Percentiles rank a stretch among this genome's conserved stretches.
Evolutionary conservation across 75 land plant species (phyloP).

Genomic region (Picea glauca): DNA sequence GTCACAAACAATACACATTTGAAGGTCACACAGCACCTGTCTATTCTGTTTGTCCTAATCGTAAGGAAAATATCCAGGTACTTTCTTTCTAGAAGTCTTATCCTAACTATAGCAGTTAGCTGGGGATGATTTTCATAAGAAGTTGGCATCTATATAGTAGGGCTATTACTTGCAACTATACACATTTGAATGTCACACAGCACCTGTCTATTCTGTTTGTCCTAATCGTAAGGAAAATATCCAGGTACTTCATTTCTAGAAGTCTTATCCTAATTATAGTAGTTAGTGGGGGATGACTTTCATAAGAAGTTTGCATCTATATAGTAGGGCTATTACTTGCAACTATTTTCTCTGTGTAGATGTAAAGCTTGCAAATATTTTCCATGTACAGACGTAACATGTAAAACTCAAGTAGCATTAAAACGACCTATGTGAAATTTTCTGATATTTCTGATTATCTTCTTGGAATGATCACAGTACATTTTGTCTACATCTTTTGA

Average conservation of each 20-base stretch:
- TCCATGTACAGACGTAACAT: no score
- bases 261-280: background rate
- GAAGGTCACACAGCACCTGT: conserved; percentile 42
- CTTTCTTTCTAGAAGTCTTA: background rate
- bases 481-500: conserved; percentile 92
- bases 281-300: no score
- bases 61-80: conserved; percentile 39
- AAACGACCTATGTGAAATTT: no score
- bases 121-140: no score
- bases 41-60: conserved; percentile 38
- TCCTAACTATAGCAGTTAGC: background rate
- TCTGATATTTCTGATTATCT: background rate
- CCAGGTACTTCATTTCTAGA: conserved; percentile 16
- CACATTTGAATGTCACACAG: conserved; percentile 40
- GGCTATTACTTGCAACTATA: conserved; percentile 9
- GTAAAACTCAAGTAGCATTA: no score
- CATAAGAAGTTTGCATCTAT: no score
- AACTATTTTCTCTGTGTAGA: no score
- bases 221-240: conserved; percentile 38
- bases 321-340: no score
- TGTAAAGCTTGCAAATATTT: no score
- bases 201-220: conserved; percentile 38
- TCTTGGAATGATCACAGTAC: conserved; percentile 43
- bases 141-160: no score
- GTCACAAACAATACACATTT: conserved; percentile 33